phyloP scores from a whole-genome alignment of 2,329 filamentous ascomycete genomes.

The Ceratocystiopsis minuta region DNA sequence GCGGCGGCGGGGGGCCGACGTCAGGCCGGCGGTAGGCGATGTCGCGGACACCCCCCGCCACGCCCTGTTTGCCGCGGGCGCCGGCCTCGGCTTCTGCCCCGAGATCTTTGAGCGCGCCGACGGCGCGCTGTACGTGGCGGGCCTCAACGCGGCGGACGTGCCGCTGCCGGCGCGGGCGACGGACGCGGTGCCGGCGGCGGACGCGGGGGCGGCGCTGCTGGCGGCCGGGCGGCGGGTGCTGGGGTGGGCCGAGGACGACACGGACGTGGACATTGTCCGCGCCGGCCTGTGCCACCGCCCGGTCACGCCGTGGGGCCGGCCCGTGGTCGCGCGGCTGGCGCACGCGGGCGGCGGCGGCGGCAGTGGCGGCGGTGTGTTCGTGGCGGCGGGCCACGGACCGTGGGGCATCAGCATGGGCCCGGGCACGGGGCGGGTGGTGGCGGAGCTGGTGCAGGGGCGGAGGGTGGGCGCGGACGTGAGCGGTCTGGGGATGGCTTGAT shows the following conservation, averaged over 20 bases:
- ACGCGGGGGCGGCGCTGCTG: conserved; percentile 31
- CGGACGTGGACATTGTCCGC: conserved; percentile 43
- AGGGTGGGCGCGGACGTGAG: conserved; percentile 41
- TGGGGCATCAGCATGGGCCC: conserved; percentile 52
- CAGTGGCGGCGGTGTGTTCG: conserved; percentile 52
- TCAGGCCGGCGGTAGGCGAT: too few species aligned
- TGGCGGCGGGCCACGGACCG: conserved; percentile 56
- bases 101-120: conserved; percentile 52
- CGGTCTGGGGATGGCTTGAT: conserved; percentile 19
- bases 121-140: conserved; percentile 55
- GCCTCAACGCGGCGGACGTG: conserved; percentile 44
- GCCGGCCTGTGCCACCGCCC: conserved; percentile 56
- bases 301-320: conserved; percentile 42
- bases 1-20: conserved; percentile 16
- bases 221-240: conserved; percentile 30
- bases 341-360: conserved; percentile 22
- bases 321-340: conserved; percentile 40
- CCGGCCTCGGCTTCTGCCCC: conserved; percentile 38
- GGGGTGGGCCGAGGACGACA: conserved; percentile 16
- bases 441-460: conserved; percentile 48
- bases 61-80: conserved; percentile 48
- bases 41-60: too few species aligned
- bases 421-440: conserved; percentile 53
- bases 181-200: conserved; percentile 26
- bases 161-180: conserved; percentile 40